Evolutionary conservation across 176 grass and related monocot genomes (phyloP).

Genomic region (bread wheat (Triticum aestivum)): IWGSC_CS_RefSeq_v2.1 NC_057798.1:547236015-547236514

Average conservation of each 20-base stretch:
- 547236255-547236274: constrained; percentile 73
- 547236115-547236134: constrained; percentile 80
- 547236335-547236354: constrained; percentile 79
- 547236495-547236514: constrained; percentile 65
- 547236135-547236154: constrained; percentile 83
- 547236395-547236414: constrained; percentile 83
- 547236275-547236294: constrained; percentile 62
- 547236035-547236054: constrained; percentile 69
- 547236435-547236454: constrained; percentile 64
- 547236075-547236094: constrained; percentile 61
- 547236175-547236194: constrained; percentile 64
- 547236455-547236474: constrained; percentile 77
- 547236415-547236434: constrained; percentile 74
- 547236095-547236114: constrained; percentile 72
- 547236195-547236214: constrained; percentile 36
- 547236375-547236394: constrained; percentile 86
- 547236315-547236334: constrained; percentile 58
- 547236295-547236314: constrained; percentile 79
- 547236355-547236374: constrained; percentile 78
- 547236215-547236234: constrained; percentile 73
- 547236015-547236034: constrained; percentile 56
- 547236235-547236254: constrained; percentile 66
- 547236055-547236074: constrained; percentile 58
- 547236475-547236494: constrained; percentile 67
- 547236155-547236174: constrained; percentile 92